Evolutionary conservation across 345 rosid species (phyloP).

Genomic region (Salix suchowensis): DNA sequence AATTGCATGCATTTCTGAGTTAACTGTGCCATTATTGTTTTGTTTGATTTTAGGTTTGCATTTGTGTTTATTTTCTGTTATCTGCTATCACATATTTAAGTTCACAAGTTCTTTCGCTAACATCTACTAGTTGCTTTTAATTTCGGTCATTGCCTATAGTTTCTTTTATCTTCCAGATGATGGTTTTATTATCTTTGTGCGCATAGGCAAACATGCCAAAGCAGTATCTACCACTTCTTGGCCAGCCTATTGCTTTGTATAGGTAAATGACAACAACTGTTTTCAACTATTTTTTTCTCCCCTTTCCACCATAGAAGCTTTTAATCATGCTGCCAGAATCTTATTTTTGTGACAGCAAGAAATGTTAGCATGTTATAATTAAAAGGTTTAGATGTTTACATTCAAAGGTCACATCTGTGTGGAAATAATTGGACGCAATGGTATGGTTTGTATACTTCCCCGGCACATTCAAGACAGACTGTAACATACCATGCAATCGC

Average conservation of each 20-base stretch:
- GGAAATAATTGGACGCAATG: too few relatives aligned
- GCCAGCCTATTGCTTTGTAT: constrained; percentile 89
- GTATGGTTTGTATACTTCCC: too few relatives aligned
- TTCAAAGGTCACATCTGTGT: too few relatives aligned
- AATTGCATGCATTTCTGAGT: too few relatives aligned
- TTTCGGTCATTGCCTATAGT: constrained; percentile 15
- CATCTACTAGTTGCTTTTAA: not conserved
- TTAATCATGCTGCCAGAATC: not conserved
- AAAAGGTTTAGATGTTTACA: not conserved
- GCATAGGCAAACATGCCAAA: constrained; percentile 89
- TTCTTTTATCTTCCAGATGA: constrained; percentile 34
- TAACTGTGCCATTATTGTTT: too few relatives aligned
- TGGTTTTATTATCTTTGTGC: constrained; percentile 40
- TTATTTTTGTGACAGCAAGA: too few relatives aligned
- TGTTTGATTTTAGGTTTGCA: too few relatives aligned
- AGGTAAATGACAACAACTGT: constrained; percentile 47
- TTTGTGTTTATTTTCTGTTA: not conserved
- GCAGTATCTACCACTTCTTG: constrained; percentile 91
- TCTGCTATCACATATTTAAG: not conserved
- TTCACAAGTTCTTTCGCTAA: not conserved
- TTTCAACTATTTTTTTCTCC: not conserved
- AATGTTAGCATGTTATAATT: not conserved
- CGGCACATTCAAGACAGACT: too few relatives aligned
- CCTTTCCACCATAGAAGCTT: not conserved
- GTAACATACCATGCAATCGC: too few relatives aligned